Conservation (phyloP, 2,329 filamentous ascomycete genomes). For the Hansfordia pulvinata region DNA sequence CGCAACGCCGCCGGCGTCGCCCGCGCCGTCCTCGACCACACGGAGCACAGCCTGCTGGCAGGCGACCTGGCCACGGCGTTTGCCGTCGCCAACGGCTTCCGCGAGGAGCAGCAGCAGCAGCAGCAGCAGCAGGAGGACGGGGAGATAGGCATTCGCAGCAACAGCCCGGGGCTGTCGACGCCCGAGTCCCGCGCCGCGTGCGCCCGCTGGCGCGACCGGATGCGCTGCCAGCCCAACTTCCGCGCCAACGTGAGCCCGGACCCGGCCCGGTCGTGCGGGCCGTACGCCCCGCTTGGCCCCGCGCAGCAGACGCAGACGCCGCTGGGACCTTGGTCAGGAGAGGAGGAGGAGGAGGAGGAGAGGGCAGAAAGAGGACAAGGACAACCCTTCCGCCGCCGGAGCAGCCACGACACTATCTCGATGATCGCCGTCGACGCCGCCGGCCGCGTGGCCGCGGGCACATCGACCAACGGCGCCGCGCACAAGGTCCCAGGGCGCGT, state of each 20-base stretch:
- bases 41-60: conserved; percentile 34
- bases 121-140: too few relatives aligned
- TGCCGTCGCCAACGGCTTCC: conserved; percentile 36
- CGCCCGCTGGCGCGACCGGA: conserved; percentile 14
- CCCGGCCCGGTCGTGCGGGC: conserved; percentile 27
- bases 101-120: conserved; percentile 23
- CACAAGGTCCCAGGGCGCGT: conserved; percentile 42
- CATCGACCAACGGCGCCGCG: conserved; percentile 39
- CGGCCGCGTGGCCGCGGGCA: conserved; percentile 37
- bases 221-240: conserved; percentile 35
- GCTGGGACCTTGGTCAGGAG: too few relatives aligned
- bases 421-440: conserved; percentile 29
- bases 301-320: too few relatives aligned
- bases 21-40: conserved; percentile 34
- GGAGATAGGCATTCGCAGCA: too few relatives aligned
- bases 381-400: too few relatives aligned
- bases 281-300: conserved; percentile 23
- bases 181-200: conserved; percentile 25
- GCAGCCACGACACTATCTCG: conserved; percentile 40
- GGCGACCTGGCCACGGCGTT: conserved; percentile 40
- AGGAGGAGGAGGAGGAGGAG: too few relatives aligned
- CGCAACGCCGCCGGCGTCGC: conserved; percentile 35
- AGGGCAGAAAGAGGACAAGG: too few relatives aligned
- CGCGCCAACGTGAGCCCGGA: conserved; percentile 30
- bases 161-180: too few relatives aligned